Evolutionary conservation across 2,329 filamentous ascomycete species (phyloP).

Genomic region (Lachnellula suecica): DNA sequence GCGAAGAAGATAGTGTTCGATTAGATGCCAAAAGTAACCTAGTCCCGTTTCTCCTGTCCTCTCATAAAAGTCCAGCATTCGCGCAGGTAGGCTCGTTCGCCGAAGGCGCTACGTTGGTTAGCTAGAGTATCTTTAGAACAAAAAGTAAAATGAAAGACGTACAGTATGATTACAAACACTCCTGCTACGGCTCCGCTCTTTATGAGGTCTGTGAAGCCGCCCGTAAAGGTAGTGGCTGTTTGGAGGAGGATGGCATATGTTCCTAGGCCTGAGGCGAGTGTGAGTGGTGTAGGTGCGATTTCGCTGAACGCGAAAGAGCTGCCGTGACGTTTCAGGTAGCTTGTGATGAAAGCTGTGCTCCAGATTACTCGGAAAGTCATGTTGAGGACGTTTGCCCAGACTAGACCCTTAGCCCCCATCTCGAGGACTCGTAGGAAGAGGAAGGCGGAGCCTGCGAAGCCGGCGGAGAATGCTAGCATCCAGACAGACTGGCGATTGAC

Average conservation of each 20-base stretch:
- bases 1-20: conserved; percentile 94
- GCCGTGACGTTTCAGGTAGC: conserved; percentile 56
- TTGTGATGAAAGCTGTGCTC: conserved; percentile 70
- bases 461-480: conserved; percentile 80
- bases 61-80: conserved; percentile 48
- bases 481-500: conserved; percentile 75
- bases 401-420: conserved; percentile 76
- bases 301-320: conserved; percentile 40
- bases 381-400: conserved; percentile 85
- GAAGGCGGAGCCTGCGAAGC: conserved; percentile 74
- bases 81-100: conserved; percentile 54
- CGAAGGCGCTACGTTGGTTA: conserved; percentile 43
- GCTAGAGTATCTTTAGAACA: conserved; percentile 17
- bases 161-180: conserved; percentile 58
- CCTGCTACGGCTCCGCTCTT: conserved; percentile 50
- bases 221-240: conserved; percentile 24
- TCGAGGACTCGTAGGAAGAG: conserved; percentile 68
- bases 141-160: conserved; percentile 39
- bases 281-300: conserved; percentile 44
- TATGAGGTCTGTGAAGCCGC: conserved; percentile 35
- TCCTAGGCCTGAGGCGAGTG: conserved; percentile 43
- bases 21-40: conserved; percentile 27
- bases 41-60: conserved; percentile 24
- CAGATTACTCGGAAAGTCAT: conserved; percentile 84
- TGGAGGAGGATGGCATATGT: conserved; percentile 42